phyloP scores from a whole-genome alignment of 176 grass and related monocot genomes.

The Ensete ventricosum region DNA sequence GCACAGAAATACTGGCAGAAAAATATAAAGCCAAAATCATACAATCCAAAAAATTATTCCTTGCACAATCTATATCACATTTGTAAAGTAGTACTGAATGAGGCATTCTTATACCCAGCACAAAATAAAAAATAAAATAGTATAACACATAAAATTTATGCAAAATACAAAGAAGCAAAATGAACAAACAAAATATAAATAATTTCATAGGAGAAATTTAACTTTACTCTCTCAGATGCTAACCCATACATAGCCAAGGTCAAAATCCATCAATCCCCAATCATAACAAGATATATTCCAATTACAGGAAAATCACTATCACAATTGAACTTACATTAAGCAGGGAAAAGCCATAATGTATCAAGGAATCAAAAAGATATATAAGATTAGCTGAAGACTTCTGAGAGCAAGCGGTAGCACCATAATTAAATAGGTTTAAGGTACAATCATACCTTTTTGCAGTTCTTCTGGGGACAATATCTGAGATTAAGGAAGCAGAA shows the following conservation, averaged over 20 bases:
- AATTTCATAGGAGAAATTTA: not conserved
- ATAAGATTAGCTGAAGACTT: not conserved
- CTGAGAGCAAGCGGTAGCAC: not conserved
- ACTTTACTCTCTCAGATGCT: too few species aligned
- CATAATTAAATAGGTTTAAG: not conserved
- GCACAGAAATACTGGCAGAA: too few species aligned
- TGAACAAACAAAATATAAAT: not conserved
- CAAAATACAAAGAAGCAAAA: not conserved
- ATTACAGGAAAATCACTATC: too few species aligned
- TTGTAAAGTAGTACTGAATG: not conserved
- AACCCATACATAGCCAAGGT: too few species aligned
- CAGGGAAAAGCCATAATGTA: too few species aligned
- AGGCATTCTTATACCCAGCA: not conserved
- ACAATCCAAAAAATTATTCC: too few species aligned
- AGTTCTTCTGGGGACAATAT: slow-evolving; percentile 51
- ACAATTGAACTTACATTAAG: too few species aligned
- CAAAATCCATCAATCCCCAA: too few species aligned
- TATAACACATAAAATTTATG: not conserved
- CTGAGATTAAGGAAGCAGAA: slow-evolving; percentile 39
- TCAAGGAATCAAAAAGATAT: not conserved
- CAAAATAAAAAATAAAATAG: not conserved
- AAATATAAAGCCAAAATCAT: too few species aligned
- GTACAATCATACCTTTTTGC: slow-evolving; percentile 45
- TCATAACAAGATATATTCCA: too few species aligned
- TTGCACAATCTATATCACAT: too few species aligned